These are phyloP conservation scores for Boletellus emodensis DNA, from an alignment of 768 basidiomycete species.

Conservation along the genomic window DNA sequence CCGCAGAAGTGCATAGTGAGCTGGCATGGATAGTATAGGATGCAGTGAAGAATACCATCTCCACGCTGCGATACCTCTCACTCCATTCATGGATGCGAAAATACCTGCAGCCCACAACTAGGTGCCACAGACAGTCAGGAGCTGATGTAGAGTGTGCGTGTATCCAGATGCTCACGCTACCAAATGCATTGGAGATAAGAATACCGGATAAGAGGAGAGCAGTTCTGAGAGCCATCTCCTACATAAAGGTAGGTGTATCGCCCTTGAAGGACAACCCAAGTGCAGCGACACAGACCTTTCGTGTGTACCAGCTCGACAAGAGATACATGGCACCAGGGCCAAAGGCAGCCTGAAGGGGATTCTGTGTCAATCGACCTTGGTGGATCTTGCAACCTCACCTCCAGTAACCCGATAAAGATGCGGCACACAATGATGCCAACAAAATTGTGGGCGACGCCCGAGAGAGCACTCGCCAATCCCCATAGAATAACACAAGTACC, in stretches of 20 bases:
- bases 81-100: slow-evolving; percentile 65
- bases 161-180: slow-evolving; percentile 41
- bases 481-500: slow-evolving; percentile 56
- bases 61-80: slow-evolving; percentile 65
- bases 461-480: slow-evolving; percentile 61
- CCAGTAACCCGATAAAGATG: slow-evolving; percentile 60
- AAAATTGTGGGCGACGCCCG: slow-evolving; percentile 56
- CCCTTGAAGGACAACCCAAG: background rate
- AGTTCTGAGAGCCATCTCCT: slow-evolving; percentile 64
- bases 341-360: slow-evolving; percentile 45
- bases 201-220: slow-evolving; percentile 57
- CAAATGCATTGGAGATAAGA: slow-evolving; percentile 63
- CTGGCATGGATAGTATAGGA: background rate
- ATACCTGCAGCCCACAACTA: slow-evolving; percentile 73
- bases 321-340: slow-evolving; percentile 54
- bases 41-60: slow-evolving; percentile 58
- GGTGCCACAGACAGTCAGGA: background rate
- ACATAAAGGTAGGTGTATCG: background rate
- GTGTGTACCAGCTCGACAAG: slow-evolving; percentile 25
- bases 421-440: slow-evolving; percentile 55
- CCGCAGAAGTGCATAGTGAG: background rate
- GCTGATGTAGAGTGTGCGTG: background rate
- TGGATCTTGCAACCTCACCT: slow-evolving; percentile 28
- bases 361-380: background rate
- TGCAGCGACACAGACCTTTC: slow-evolving; percentile 8